These are phyloP conservation scores for Pilasporangium apinafurcum DNA, from an alignment of 352 stramenopile genomes.

Conservation along the genomic window DNA sequence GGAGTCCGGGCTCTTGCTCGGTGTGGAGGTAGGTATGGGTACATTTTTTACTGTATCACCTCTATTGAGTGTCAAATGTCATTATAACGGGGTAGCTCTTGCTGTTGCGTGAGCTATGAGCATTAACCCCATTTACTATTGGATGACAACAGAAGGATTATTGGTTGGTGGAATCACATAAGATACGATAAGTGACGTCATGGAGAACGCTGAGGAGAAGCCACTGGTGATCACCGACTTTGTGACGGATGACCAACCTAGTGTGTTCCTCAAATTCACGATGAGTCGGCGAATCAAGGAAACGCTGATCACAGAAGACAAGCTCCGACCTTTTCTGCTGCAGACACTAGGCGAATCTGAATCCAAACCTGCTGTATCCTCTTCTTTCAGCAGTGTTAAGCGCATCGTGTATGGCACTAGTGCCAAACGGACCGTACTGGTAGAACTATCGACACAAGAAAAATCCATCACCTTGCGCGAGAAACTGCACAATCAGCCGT, in stretches of 20 bases:
- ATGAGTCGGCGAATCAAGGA: constrained; percentile 70
- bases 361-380: constrained; percentile 1
- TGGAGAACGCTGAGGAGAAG: too few relatives aligned
- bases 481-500: constrained; percentile 51
- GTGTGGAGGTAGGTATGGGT: too few relatives aligned
- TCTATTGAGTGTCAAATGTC: too few relatives aligned
- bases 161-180: too few relatives aligned
- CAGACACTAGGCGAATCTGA: constrained; percentile 2
- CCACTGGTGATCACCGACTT: constrained; percentile 30
- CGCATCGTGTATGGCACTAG: constrained; percentile 54
- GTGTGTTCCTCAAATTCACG: constrained; percentile 51
- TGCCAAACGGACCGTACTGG: constrained; percentile 41
- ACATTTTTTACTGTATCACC: too few relatives aligned
- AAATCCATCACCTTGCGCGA: constrained; percentile 20
- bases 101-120: too few relatives aligned
- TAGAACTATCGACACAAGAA: constrained; percentile 17
- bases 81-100: too few relatives aligned
- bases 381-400: constrained; percentile 18
- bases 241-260: constrained; percentile 40
- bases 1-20: too few relatives aligned
- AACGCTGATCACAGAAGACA: constrained; percentile 31
- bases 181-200: too few relatives aligned
- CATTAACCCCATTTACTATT: too few relatives aligned
- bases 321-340: constrained; percentile 44
- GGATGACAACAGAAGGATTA: too few relatives aligned